These are phyloP conservation scores for Neoscytalidium dimidiatum DNA, from an alignment of 2,329 filamentous ascomycete genomes.

Conservation along the genomic window DNA sequence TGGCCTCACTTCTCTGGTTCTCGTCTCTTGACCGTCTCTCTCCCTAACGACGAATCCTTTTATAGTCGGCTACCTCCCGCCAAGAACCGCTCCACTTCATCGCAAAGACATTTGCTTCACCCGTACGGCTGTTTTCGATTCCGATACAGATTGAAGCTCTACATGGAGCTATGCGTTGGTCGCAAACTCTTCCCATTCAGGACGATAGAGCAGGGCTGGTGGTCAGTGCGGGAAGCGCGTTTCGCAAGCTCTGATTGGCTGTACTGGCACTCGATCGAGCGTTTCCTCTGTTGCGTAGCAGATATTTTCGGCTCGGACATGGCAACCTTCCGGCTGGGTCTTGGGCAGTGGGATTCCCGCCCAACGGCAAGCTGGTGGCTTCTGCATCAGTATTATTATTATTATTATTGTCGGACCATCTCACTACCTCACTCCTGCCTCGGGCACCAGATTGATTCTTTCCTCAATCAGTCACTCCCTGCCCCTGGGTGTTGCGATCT, in stretches of 20 bases:
- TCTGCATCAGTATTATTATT: too few relatives aligned
- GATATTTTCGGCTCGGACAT: background rate
- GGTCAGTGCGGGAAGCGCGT: background rate
- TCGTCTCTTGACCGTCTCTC: background rate
- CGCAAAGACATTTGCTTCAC: background rate
- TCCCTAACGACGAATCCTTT: background rate
- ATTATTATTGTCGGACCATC: too few relatives aligned
- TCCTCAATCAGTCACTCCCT: too few relatives aligned
- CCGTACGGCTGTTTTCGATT: background rate
- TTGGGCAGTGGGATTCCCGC: too few relatives aligned
- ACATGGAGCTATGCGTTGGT: background rate
- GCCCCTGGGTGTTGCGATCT: too few relatives aligned
- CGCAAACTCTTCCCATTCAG: background rate
- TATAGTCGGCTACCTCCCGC: background rate
- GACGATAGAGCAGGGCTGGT: background rate
- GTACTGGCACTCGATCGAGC: background rate
- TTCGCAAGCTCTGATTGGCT: background rate
- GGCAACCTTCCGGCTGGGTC: background rate
- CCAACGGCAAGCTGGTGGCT: too few relatives aligned
- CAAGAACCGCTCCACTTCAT: background rate
- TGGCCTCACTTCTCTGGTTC: background rate
- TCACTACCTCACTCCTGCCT: too few relatives aligned
- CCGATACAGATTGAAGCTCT: background rate
- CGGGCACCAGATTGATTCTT: too few relatives aligned
- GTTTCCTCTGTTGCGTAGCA: background rate